Conservation (phyloP, 371 early-diverging fungal genomes). For the Mucor velutinosus region DNA sequence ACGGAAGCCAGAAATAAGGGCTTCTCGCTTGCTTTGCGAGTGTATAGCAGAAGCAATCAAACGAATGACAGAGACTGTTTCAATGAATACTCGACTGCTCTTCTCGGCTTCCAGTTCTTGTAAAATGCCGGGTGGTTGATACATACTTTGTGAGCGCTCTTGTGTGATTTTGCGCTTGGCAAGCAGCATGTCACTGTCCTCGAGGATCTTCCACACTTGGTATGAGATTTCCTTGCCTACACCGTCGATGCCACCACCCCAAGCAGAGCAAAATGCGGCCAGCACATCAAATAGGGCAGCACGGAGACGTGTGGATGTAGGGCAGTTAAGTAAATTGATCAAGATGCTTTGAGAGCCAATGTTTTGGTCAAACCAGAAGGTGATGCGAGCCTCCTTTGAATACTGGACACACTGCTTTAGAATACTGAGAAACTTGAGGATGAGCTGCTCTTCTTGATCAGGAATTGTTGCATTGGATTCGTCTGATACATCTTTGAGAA, state of each 20-base stretch:
- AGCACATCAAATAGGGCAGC: conserved; percentile 43
- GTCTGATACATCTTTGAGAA: conserved; percentile 15
- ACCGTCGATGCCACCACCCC: conserved; percentile 40
- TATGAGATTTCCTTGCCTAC: conserved; percentile 31
- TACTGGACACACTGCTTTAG: conserved; percentile 47
- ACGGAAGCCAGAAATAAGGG: conserved; percentile 41
- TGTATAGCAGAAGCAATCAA: conserved; percentile 78
- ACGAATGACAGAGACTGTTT: conserved; percentile 80
- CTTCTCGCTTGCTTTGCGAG: conserved; percentile 41
- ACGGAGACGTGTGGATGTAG: conserved; percentile 34
- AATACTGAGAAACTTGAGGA: conserved; percentile 31
- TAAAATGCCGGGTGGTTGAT: conserved; percentile 27
- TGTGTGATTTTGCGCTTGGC: conserved; percentile 6
- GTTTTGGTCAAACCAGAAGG: conserved; percentile 26
- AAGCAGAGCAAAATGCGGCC: conserved; percentile 44
- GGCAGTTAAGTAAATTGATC: conserved; percentile 27
- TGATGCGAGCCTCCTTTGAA: conserved; percentile 29
- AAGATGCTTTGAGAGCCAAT: conserved; percentile 5
- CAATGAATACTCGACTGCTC: conserved; percentile 73
- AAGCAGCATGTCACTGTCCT: conserved; percentile 34
- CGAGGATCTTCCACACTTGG: conserved; percentile 35
- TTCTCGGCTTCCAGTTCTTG: conserved; percentile 41
- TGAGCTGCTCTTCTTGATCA: conserved; percentile 29
- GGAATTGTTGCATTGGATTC: conserved; percentile 19
- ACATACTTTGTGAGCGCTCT: conserved; percentile 2